These are phyloP conservation scores for Linnemannia zychae DNA, from an alignment of 192 early-diverging fungal species.

Conservation along the genomic window DNA sequence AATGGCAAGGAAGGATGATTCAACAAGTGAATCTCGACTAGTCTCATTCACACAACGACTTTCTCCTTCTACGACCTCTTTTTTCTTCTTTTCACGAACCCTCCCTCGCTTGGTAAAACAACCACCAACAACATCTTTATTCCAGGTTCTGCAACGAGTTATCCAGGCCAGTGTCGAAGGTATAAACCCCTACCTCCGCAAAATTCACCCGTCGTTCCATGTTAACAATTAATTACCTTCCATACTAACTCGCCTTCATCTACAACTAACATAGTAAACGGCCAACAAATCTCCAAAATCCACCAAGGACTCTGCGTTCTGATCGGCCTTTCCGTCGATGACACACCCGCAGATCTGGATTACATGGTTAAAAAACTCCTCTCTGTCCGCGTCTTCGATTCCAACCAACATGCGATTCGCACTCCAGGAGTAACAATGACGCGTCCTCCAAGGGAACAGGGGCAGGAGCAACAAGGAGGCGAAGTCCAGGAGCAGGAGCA, in stretches of 20 bases:
- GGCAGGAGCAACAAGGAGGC: neutral
- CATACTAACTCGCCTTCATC: neutral
- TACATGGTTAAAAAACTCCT: constrained; percentile 90
- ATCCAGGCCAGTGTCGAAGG: constrained; percentile 59
- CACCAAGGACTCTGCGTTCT: constrained; percentile 83
- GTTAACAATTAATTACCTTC: neutral
- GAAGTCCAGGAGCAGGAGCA: neutral
- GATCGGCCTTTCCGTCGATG: constrained; percentile 76
- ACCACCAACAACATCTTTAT: neutral
- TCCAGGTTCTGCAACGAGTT: constrained; percentile 59
- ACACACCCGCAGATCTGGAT: constrained; percentile 82
- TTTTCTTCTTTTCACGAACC: constrained; percentile 1
- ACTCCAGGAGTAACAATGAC: neutral
- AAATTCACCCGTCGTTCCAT: neutral
- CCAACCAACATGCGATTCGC: constrained; percentile 5
- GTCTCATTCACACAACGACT: neutral
- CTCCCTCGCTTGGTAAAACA: too few species aligned
- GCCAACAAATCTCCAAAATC: constrained; percentile 82
- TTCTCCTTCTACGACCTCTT: too few species aligned
- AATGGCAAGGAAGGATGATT: neutral
- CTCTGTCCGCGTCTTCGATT: constrained; percentile 81
- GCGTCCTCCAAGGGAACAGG: neutral
- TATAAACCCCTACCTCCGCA: neutral
- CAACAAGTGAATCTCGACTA: neutral
- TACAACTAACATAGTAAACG: constrained; percentile 70